Evolutionary conservation across 2,329 filamentous ascomycete genomes (phyloP).

Genomic region (Stagonosporopsis rhizophila): DNA sequence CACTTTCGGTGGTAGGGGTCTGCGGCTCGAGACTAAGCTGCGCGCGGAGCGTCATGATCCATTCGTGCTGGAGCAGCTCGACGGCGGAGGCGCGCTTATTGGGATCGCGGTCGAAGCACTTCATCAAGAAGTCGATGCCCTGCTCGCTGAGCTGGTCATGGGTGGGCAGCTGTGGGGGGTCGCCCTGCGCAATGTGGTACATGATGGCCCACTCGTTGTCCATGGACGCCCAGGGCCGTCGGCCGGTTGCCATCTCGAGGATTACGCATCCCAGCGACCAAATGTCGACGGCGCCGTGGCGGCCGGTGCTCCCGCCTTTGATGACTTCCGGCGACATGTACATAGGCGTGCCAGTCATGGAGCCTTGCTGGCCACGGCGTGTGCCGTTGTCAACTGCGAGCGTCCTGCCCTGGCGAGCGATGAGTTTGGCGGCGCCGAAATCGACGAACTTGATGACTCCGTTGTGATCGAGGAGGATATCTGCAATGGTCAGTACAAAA

Average conservation of each 20-base stretch:
- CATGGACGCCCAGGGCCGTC: conserved; percentile 90
- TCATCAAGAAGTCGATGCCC: conserved; percentile 86
- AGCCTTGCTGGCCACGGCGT: conserved; percentile 68
- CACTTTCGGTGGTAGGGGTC: conserved; percentile 50
- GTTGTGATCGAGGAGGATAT: conserved; percentile 95
- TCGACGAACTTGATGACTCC: conserved; percentile 99
- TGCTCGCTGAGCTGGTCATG: conserved; percentile 81
- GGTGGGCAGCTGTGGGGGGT: conserved; percentile 83
- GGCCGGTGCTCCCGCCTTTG: conserved; percentile 75
- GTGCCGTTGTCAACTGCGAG: conserved; percentile 69
- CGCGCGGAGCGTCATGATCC: conserved; percentile 66
- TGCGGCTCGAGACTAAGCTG: conserved; percentile 57
- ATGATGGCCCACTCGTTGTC: conserved; percentile 99
- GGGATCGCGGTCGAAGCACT: conserved; percentile 87
- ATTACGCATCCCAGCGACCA: conserved; percentile 98
- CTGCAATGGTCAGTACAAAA: conserved; percentile 54
- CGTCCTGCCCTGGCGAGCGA: conserved; percentile 91
- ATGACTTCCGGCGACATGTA: conserved; percentile 99
- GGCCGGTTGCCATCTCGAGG: conserved; percentile 94
- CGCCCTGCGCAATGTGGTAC: conserved; percentile 99
- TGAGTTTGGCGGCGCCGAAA: conserved; percentile 96
- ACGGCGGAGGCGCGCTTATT: conserved; percentile 79
- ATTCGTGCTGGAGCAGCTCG: conserved; percentile 92
- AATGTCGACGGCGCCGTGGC: conserved; percentile 87
- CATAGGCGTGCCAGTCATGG: conserved; percentile 98